A percentile compares a stretch with the other conserved stretches of the same genome.
phyloP scores from a whole-genome alignment of 1,284 basidiomycete genomes.

The Melampsora larici-populina region DNA sequence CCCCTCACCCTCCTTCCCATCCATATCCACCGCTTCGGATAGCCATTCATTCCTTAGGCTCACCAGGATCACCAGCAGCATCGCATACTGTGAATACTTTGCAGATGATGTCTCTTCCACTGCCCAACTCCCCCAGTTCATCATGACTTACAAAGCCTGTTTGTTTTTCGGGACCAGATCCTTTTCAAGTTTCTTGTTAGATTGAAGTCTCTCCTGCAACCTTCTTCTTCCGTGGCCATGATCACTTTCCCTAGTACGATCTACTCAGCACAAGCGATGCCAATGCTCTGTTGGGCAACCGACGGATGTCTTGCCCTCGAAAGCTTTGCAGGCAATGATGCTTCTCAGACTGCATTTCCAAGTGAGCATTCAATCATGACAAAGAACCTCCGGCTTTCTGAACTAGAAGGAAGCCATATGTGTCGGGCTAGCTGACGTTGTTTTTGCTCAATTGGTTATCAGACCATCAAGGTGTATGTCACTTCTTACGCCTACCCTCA shows the following conservation, averaged over 20 bases:
- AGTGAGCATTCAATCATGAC: slow-evolving; percentile 3
- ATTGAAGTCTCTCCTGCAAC: slow-evolving; percentile 14
- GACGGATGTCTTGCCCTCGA: slow-evolving; percentile 19
- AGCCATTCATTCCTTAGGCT: slow-evolving; percentile 28
- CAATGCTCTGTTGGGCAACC: slow-evolving; percentile 31
- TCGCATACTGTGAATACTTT: not conserved
- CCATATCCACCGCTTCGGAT: slow-evolving; percentile 18
- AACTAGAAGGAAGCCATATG: not conserved
- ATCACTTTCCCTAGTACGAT: slow-evolving; percentile 28
- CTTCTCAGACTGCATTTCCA: slow-evolving; percentile 36
- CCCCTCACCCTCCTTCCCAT: not conserved
- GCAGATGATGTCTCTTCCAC: not conserved
- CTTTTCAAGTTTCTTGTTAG: slow-evolving; percentile 29
- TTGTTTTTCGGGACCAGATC: not conserved
- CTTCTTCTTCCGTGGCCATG: not conserved
- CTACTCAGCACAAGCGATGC: slow-evolving; percentile 7
- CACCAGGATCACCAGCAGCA: slow-evolving; percentile 25
- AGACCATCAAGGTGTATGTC: slow-evolving; percentile 37
- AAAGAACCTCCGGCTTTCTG: not conserved
- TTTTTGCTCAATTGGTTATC: not conserved
- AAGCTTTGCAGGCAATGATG: slow-evolving; percentile 39
- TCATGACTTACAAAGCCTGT: not conserved
- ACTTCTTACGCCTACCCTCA: slow-evolving; percentile 28
- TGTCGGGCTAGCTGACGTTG: not conserved
- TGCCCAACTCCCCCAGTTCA: not conserved